phyloP scores from a whole-genome alignment of 2,329 filamentous ascomycete genomes.

The Xylaria multiplex region DNA sequence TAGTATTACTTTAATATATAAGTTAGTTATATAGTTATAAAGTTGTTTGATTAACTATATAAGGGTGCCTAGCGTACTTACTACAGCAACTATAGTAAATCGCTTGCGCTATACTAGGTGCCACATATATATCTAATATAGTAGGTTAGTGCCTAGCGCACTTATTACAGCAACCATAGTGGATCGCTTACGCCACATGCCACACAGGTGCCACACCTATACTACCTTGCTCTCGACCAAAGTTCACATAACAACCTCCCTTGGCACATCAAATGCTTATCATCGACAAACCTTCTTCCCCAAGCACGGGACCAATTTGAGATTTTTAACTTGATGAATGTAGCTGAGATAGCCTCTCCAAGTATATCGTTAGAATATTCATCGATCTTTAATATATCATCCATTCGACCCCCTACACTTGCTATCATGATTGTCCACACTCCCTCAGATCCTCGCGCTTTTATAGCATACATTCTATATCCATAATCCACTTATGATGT shows the following conservation, averaged over 20 bases:
- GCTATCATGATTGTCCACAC: neutral
- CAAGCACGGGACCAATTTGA: neutral
- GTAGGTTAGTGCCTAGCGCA: no score
- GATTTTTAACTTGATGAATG: constrained; percentile 3
- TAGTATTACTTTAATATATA: no score
- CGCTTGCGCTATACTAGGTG: no score
- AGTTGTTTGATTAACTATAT: no score
- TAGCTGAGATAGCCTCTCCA: neutral
- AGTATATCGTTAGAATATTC: neutral
- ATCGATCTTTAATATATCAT: neutral
- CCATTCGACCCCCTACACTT: neutral
- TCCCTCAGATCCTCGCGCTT: neutral
- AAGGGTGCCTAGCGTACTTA: no score
- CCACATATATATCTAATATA: no score
- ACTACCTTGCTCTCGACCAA: neutral
- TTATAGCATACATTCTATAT: no score
- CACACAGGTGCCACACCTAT: no score
- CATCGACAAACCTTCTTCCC: constrained; percentile 9
- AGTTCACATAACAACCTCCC: constrained; percentile 8
- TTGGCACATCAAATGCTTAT: neutral
- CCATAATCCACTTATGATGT: neutral
- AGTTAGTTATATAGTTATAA: no score
- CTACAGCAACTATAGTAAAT: no score
- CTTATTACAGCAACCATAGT: no score
- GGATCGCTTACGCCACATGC: no score